Percentiles rank a stretch among this genome's conserved stretches.
These are phyloP conservation scores for Collybiopsis luxurians DNA, from an alignment of 768 basidiomycete genomes.

Conservation along the genomic window DNA sequence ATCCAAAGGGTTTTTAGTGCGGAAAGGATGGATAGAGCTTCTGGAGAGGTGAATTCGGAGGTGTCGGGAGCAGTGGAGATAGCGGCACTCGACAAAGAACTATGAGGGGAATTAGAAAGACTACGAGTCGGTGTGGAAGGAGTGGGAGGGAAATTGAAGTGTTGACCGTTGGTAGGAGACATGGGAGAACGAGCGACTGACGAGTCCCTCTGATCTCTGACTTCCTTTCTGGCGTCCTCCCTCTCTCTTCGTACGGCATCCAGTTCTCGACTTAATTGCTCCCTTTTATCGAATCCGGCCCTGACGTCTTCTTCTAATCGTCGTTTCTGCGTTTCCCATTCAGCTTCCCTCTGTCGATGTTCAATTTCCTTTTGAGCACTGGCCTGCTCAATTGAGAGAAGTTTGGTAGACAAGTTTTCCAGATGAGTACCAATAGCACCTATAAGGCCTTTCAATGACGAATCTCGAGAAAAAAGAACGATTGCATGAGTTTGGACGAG, in stretches of 20 bases:
- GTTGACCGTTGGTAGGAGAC: neutral
- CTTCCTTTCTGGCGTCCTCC: slow-evolving; percentile 45
- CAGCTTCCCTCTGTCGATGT: slow-evolving; percentile 27
- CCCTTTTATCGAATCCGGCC: slow-evolving; percentile 42
- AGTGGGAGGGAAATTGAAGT: neutral
- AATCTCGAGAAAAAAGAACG: slow-evolving; percentile 49
- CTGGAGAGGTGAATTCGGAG: slow-evolving; percentile 29
- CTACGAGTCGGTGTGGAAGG: neutral
- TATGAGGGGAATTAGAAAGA: neutral
- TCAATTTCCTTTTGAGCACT: neutral
- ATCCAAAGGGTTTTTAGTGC: slow-evolving; percentile 76
- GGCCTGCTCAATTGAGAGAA: slow-evolving; percentile 39
- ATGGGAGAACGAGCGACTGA: slow-evolving; percentile 28
- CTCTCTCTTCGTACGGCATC: slow-evolving; percentile 51
- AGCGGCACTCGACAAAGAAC: slow-evolving; percentile 11
- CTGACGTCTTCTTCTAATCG: slow-evolving; percentile 51
- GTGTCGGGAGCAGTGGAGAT: slow-evolving; percentile 18
- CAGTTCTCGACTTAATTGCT: slow-evolving; percentile 46
- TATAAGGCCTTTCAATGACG: slow-evolving; percentile 47
- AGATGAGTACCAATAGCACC: slow-evolving; percentile 51
- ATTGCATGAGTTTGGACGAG: slow-evolving; percentile 59
- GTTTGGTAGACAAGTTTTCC: slow-evolving; percentile 40
- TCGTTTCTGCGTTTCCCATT: slow-evolving; percentile 44
- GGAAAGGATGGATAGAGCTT: slow-evolving; percentile 54
- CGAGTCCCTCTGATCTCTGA: slow-evolving; percentile 33